These are phyloP conservation scores for Exophiala lecanii-corni DNA, from an alignment of 2,329 filamentous ascomycete species.

Conservation along the genomic window DNA sequence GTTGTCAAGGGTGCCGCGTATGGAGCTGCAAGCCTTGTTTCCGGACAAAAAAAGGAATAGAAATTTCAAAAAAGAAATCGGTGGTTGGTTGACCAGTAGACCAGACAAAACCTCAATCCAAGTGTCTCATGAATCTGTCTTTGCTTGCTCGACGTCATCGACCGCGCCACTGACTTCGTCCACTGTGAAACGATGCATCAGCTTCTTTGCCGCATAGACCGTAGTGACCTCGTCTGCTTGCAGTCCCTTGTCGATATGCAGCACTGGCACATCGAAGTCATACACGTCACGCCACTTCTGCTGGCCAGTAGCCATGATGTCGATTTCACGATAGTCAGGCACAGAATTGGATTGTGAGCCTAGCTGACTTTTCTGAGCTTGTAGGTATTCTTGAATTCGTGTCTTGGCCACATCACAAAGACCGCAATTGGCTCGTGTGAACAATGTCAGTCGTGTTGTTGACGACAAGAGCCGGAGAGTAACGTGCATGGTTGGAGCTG, in stretches of 20 bases:
- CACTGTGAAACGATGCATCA: slow-evolving; percentile 60
- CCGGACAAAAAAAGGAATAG: slow-evolving; percentile 16
- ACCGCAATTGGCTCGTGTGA: slow-evolving; percentile 56
- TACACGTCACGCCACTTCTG: slow-evolving; percentile 57
- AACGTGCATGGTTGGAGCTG: slow-evolving; percentile 15
- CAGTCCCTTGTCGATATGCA: slow-evolving; percentile 51
- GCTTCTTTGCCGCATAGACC: slow-evolving; percentile 47
- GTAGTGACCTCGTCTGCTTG: slow-evolving; percentile 34
- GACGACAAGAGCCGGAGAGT: slow-evolving; percentile 15
- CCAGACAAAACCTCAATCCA: too few relatives aligned
- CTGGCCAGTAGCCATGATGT: slow-evolving; percentile 53
- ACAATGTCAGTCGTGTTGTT: slow-evolving; percentile 51
- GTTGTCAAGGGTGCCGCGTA: slow-evolving; percentile 26
- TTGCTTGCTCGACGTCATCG: slow-evolving; percentile 48
- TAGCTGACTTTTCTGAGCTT: slow-evolving; percentile 42
- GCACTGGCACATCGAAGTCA: slow-evolving; percentile 61
- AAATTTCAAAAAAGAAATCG: slow-evolving; percentile 12
- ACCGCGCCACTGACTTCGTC: slow-evolving; percentile 52
- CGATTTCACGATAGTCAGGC: slow-evolving; percentile 49
- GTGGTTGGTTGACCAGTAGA: too few relatives aligned
- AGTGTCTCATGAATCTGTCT: too few relatives aligned
- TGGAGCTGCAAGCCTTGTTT: slow-evolving; percentile 19
- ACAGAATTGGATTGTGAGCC: slow-evolving; percentile 31
- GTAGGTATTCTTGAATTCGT: slow-evolving; percentile 46
- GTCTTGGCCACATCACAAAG: slow-evolving; percentile 59